Evolutionary conservation across 169 alveolate genomes (phyloP), one percentile per base, ranked within the genome.

Genomic region (Plasmodium chabaudi): DNA sequence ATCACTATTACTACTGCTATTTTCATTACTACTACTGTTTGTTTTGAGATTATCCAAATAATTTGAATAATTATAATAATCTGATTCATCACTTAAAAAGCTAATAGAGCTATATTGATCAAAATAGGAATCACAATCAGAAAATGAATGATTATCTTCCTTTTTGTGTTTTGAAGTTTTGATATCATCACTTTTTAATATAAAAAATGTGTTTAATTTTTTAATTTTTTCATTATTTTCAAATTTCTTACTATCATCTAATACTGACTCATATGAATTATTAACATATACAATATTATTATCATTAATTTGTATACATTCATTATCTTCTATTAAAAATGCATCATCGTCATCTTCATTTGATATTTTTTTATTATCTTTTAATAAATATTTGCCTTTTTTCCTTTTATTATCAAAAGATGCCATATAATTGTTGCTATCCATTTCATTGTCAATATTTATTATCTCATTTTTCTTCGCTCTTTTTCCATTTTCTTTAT

Each of bases 81-180:
- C 47, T 4, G 88, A 63, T 17, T 77, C 72, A 39, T 77, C 77
- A 77, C 88, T 77, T 25, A 77, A 65, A 64, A 77, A 77, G 39
- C 67, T 42, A 21, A 77, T 77, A 13, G 88, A 77, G n/a, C 88
- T 77, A 17, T 69, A n/a, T 27, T 61, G 25, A 27, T 77, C 88
- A n/a, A 77, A 77, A 77, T 63, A 63, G 0, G 88, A 61, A 13
- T 77, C 70, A 49, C 19, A n/a, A 17, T 64, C 69, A 64, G 77
- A 63, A 9, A 65, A 19, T 57, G n/a, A 9, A 9, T 68, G 71
- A 1, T 77, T 77, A 25, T 57, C 67, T 19, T 19, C 27, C 77
- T 57, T 65, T 19, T 77, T 57, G 27, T 17, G 12, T 9, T 9
- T 15, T 44, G 34, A 13, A 17, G 15, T 25, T 6, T 59, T 77